phyloP scores from a whole-genome alignment of 495 filamentous ascomycete species.

The Amorphotheca resinae region DNA sequence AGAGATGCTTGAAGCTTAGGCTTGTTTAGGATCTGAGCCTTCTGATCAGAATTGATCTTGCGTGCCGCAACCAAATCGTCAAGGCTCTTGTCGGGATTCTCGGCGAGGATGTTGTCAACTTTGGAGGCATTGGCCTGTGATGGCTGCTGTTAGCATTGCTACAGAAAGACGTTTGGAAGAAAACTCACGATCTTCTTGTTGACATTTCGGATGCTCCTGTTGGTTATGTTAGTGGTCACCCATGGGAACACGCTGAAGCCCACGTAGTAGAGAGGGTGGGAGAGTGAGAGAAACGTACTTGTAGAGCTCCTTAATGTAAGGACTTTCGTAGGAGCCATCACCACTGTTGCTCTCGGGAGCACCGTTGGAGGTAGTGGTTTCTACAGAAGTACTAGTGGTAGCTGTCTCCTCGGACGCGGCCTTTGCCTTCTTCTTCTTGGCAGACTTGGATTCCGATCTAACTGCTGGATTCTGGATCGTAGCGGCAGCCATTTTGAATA shows the following conservation, averaged over 20 bases:
- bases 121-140: constrained; percentile 61
- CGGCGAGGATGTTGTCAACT: constrained; percentile 63
- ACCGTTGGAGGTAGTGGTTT: constrained; percentile 25
- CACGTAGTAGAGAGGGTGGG: no score
- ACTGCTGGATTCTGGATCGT: constrained; percentile 38
- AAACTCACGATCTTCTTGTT: constrained; percentile 75
- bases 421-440: constrained; percentile 65
- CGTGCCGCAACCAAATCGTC: constrained; percentile 71
- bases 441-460: constrained; percentile 44
- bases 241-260: no score
- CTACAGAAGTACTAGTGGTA: constrained; percentile 27
- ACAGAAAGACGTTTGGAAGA: neutral
- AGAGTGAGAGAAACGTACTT: no score
- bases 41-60: constrained; percentile 90
- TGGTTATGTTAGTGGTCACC: constrained; percentile 15
- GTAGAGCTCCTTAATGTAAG: constrained; percentile 71
- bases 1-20: constrained; percentile 67
- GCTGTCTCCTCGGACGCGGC: constrained; percentile 38
- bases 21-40: constrained; percentile 78
- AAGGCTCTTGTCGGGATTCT: constrained; percentile 61
- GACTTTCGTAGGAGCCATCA: constrained; percentile 49
- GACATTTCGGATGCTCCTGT: constrained; percentile 70
- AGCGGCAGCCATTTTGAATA: constrained; percentile 34
- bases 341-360: constrained; percentile 32
- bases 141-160: neutral